These are phyloP conservation scores for Arthrobotrys conoides DNA, from an alignment of 2,329 filamentous ascomycete genomes.

Conservation along the genomic window DNA sequence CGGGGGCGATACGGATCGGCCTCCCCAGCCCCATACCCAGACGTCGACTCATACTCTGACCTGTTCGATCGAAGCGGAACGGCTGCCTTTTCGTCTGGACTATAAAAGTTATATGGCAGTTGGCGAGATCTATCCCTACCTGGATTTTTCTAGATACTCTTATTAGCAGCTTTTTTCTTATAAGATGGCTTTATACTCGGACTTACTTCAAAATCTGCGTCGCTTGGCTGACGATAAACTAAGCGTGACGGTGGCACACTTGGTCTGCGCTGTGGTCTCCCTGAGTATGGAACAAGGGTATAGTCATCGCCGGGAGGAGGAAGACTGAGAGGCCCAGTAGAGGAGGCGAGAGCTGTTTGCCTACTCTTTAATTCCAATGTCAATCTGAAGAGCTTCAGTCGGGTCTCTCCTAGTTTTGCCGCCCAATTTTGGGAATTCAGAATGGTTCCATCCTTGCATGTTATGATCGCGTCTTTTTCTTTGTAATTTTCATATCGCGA, in stretches of 20 bases:
- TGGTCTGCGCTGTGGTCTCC: neutral
- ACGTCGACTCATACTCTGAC: too few relatives aligned
- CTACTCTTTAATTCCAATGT: constrained; percentile 6
- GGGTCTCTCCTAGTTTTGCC: constrained; percentile 8
- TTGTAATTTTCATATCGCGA: neutral
- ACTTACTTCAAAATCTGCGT: neutral
- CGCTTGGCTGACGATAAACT: neutral
- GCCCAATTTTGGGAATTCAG: constrained; percentile 38
- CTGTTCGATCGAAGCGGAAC: too few relatives aligned
- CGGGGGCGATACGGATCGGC: too few relatives aligned
- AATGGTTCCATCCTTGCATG: constrained; percentile 13
- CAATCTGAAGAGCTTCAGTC: constrained; percentile 26
- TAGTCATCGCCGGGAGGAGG: neutral
- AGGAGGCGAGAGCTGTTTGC: too few relatives aligned
- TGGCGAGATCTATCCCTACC: neutral
- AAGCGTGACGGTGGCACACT: neutral
- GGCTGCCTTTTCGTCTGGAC: too few relatives aligned
- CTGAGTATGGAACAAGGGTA: neutral
- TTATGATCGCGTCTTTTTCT: constrained; percentile 28
- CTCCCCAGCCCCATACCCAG: too few relatives aligned
- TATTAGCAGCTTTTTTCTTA: neutral
- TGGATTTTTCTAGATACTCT: neutral
- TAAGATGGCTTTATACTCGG: too few relatives aligned
- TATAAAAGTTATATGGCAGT: neutral
- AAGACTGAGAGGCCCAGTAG: neutral